Percentiles rank a stretch among this genome's conserved stretches.
phyloP scores from a whole-genome alignment of 768 basidiomycete species.

The Tylopilus rubrobrunneus region DNA sequence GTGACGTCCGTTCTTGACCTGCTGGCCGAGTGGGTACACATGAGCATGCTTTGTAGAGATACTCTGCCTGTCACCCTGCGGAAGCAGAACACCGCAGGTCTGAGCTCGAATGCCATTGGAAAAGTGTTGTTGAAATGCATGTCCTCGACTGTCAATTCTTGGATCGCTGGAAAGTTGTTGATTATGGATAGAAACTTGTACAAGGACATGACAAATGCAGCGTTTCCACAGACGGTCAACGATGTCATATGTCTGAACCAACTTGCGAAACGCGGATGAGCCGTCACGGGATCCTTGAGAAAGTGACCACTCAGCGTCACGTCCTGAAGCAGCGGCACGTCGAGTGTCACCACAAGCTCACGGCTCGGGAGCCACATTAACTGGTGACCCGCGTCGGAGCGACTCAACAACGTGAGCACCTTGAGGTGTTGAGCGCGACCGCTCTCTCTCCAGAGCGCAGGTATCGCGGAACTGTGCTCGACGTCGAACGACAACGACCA shows the following conservation, averaged over 20 bases:
- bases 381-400: background rate
- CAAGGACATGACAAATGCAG: background rate
- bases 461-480: background rate
- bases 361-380: background rate
- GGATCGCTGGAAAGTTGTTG: slow-evolving; percentile 2
- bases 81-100: background rate
- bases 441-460: slow-evolving; percentile 8
- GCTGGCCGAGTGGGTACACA: background rate
- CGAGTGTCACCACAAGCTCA: too few relatives aligned
- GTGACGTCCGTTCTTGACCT: background rate
- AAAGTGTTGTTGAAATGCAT: slow-evolving; percentile 2
- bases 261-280: background rate
- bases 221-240: slow-evolving; percentile 2
- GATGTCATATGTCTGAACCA: slow-evolving; percentile 8
- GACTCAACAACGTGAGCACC: slow-evolving; percentile 4
- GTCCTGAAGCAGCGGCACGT: background rate
- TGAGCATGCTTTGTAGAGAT: slow-evolving; percentile 1
- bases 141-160: slow-evolving; percentile 3
- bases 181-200: slow-evolving; percentile 4
- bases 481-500: slow-evolving; percentile 11
- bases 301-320: slow-evolving; percentile 2
- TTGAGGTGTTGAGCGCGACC: slow-evolving; percentile 1
- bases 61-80: background rate
- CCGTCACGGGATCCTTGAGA: slow-evolving; percentile 4
- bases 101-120: background rate